Evolutionary conservation across 1,284 basidiomycete species (phyloP), one percentile per base, ranked within the genome.

Genomic region (Leccinum holopus): DNA sequence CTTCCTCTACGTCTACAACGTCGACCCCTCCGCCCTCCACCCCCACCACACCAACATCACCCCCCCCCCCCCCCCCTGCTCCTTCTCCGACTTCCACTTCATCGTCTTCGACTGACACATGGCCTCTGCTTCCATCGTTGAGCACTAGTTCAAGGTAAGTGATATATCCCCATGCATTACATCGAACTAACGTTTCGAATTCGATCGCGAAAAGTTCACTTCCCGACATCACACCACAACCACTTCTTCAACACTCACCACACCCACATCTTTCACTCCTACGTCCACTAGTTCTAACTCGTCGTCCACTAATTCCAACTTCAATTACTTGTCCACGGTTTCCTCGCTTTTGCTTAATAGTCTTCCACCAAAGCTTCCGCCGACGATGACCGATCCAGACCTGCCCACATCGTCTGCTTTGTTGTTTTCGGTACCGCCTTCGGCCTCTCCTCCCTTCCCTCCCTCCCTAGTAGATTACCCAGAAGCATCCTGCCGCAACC

Each of bases 401-500:
- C 74, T 79, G 61, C 72, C 80, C 0, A 73, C 79, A 8, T 82
- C 83, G 2, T 84, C 83, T 1, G 9, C 80, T 12, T 68, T 75
- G 12, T 52, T 70, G 3, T 41, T 44, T n/a, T 65, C 70, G 7
- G 61, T 66, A 1, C 58, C 73, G 6, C 68, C 72, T 2, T 64
- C 75, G 4, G 69, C 75, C 16, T 55, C 77, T 1, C 75, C 81
- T 2, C 70, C 76, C 65, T 73, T 5, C 72, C 78, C 3, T 68
- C 82, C 0, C 77, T 92, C 21, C 90, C 90, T 0, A 76, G 80
- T 0, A 80, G 79, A 61, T 76, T 91, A 3, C 88, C 91, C 16
- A 75, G 69, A 11, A 76, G 81, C 63, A 91, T 92, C 63, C 81
- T 84, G 58, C 85, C 89, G n/a, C 66, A 70, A 5, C 71, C 73